phyloP scores from a whole-genome alignment of 164 flowering plant species.

The Hamamelis virginiana region DNA sequence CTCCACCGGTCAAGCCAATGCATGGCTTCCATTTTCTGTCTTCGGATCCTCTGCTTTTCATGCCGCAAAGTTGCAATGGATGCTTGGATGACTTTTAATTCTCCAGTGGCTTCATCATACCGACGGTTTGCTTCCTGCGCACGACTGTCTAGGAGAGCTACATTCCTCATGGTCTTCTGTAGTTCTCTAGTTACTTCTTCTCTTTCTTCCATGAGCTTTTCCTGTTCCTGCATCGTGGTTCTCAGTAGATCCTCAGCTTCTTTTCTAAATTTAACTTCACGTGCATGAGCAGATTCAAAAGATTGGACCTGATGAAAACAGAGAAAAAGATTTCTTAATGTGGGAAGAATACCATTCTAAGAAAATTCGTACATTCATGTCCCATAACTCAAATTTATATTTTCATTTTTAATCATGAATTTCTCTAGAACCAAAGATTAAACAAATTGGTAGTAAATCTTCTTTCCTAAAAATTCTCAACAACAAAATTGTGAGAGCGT shows the following conservation, averaged over 20 bases:
- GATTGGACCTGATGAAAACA: constrained; percentile 44
- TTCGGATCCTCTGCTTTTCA: constrained; percentile 51
- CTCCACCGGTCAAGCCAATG: constrained; percentile 61
- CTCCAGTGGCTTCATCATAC: constrained; percentile 51
- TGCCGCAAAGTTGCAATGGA: constrained; percentile 49
- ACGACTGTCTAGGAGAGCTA: constrained; percentile 53
- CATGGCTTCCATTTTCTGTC: constrained; percentile 54
- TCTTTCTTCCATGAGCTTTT: constrained; percentile 44
- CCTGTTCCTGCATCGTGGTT: constrained; percentile 40
- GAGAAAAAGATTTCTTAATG: background rate
- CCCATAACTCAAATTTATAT: background rate
- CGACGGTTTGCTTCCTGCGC: constrained; percentile 50
- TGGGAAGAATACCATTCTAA: background rate
- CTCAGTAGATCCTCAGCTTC: constrained; percentile 58
- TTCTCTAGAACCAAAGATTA: background rate
- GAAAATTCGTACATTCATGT: background rate
- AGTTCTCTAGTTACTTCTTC: constrained; percentile 42
- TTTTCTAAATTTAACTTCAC: constrained; percentile 47
- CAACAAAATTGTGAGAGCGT: background rate
- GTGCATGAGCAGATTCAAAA: constrained; percentile 50
- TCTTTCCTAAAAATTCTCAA: background rate
- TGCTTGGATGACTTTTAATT: constrained; percentile 49
- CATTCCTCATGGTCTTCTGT: constrained; percentile 49
- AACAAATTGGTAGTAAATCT: background rate
- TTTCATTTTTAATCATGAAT: background rate